phyloP scores from a whole-genome alignment of 306 rosid species.

The Casuarina cunninghamiana region DNA sequence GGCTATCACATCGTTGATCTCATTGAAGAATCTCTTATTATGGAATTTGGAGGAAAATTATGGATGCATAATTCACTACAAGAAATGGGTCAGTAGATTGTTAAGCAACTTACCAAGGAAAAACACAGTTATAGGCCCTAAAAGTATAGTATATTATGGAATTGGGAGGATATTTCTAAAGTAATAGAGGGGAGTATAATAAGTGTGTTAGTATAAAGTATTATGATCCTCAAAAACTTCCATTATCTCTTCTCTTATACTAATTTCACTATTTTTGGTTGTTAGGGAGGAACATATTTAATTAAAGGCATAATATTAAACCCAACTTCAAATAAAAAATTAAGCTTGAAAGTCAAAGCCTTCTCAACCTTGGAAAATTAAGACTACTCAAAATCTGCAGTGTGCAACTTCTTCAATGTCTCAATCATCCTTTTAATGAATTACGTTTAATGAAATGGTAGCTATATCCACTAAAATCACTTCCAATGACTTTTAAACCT shows the following conservation, averaged over 20 bases:
- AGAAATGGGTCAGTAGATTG: background rate
- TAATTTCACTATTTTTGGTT: background rate
- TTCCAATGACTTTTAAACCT: constrained; percentile 11
- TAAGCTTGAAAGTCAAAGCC: constrained; percentile 4
- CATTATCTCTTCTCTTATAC: background rate
- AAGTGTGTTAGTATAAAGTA: background rate
- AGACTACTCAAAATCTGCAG: constrained; percentile 23
- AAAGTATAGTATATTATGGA: constrained; percentile 10
- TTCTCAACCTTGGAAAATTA: constrained; percentile 23
- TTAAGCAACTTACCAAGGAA: background rate
- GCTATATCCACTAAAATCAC: constrained; percentile 8
- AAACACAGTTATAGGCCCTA: too few species aligned
- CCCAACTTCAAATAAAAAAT: background rate
- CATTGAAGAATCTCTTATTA: too few species aligned
- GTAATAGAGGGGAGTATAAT: constrained; percentile 5
- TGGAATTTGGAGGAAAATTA: too few species aligned
- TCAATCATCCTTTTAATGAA: constrained; percentile 22
- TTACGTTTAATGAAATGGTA: constrained; percentile 27
- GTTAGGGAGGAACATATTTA: constrained; percentile 14
- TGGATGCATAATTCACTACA: too few species aligned
- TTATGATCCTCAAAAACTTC: background rate
- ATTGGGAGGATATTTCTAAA: background rate
- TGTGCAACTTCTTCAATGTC: constrained; percentile 27
- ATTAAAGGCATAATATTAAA: constrained; percentile 20
- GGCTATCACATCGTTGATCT: too few species aligned